A percentile compares a stretch with the other conserved stretches of the same genome.
These are phyloP conservation scores for Castanea mollissima DNA, from an alignment of 306 rosid genomes.

Conservation along the genomic window DNA sequence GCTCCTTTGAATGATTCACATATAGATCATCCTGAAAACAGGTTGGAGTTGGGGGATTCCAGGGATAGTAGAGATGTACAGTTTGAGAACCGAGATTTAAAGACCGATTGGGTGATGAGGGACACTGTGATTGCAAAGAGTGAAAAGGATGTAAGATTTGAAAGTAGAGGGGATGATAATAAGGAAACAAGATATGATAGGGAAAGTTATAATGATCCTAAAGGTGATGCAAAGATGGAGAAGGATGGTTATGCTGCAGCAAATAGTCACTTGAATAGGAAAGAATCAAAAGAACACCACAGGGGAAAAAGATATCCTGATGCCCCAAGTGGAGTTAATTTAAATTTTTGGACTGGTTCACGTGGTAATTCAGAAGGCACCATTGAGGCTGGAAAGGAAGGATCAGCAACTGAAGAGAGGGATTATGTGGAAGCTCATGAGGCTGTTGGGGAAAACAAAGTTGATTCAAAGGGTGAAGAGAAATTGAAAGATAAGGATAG, in stretches of 20 bases:
- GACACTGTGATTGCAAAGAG: slow-evolving; percentile 62
- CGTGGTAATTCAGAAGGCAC: slow-evolving; percentile 55
- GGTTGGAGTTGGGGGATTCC: slow-evolving; percentile 59
- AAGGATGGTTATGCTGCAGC: slow-evolving; percentile 52
- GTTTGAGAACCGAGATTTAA: slow-evolving; percentile 73
- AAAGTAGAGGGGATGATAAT: slow-evolving; percentile 57
- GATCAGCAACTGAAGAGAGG: slow-evolving; percentile 51
- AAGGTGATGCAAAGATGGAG: slow-evolving; percentile 57
- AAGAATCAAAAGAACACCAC: slow-evolving; percentile 74
- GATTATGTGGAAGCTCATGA: slow-evolving; percentile 63
- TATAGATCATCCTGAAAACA: slow-evolving; percentile 58
- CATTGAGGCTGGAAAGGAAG: slow-evolving; percentile 61
- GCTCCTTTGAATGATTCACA: slow-evolving; percentile 60
- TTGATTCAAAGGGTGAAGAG: slow-evolving; percentile 80
- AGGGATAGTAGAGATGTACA: slow-evolving; percentile 64
- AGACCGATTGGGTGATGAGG: slow-evolving; percentile 55
- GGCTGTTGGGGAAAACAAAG: slow-evolving; percentile 79
- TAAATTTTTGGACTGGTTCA: slow-evolving; percentile 58
- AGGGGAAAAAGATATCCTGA: slow-evolving; percentile 70
- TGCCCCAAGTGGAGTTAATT: slow-evolving; percentile 41
- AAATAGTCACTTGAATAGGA: slow-evolving; percentile 63
- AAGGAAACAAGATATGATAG: slow-evolving; percentile 69
- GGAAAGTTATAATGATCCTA: slow-evolving; percentile 56
- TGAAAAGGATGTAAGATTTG: slow-evolving; percentile 72
- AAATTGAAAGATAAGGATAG: slow-evolving; percentile 79